A percentile compares a stretch with the other conserved stretches of the same genome.
phyloP scores from a whole-genome alignment of 306 rosid species.

The barrel medic (Medicago truncatula) region MtrunA17r5.0-ANR NC_053049.1:36021501-36022000 shows the following conservation, averaged over 20 bases:
- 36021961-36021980: constrained; percentile 49
- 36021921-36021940: constrained; percentile 47
- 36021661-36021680: constrained; percentile 3
- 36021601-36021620: no score
- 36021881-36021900: constrained; percentile 46
- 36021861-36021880: constrained; percentile 56
- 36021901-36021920: constrained; percentile 42
- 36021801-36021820: constrained; percentile 70
- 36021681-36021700: neutral
- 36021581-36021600: no score
- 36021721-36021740: constrained; percentile 5
- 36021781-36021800: constrained; percentile 47
- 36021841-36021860: constrained; percentile 50
- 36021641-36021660: neutral
- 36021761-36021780: constrained; percentile 50
- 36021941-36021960: constrained; percentile 57
- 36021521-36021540: no score
- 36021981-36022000: constrained; percentile 28
- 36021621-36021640: no score
- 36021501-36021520: no score
- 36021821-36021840: constrained; percentile 40
- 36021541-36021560: no score
- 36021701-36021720: constrained; percentile 15
- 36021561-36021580: no score
- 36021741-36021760: constrained; percentile 41